phyloP scores from a whole-genome alignment of 805 yeast genomes.

The Cyberlindnera sargentensis region DNA sequence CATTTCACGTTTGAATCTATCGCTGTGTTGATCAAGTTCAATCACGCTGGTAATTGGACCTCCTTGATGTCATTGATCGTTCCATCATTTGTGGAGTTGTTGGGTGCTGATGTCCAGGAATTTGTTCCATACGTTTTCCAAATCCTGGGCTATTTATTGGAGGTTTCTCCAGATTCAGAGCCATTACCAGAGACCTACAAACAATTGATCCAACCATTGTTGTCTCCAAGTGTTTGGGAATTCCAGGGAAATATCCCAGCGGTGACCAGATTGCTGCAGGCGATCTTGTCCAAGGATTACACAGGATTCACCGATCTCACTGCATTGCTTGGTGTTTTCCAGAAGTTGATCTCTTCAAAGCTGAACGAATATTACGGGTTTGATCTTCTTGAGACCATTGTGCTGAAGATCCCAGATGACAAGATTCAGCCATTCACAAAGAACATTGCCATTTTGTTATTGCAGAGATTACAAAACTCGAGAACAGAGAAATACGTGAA shows the following conservation, averaged over 20 bases:
- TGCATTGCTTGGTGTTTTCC: constrained; percentile 94
- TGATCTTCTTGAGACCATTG: constrained; percentile 69
- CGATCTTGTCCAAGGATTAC: constrained; percentile 43
- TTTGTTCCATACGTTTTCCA: constrained; percentile 92
- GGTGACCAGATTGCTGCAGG: constrained; percentile 67
- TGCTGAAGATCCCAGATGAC: constrained; percentile 47
- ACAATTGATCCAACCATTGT: constrained; percentile 67
- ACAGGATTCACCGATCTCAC: constrained; percentile 40
- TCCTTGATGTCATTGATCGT: constrained; percentile 40
- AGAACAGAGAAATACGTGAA: constrained; percentile 78
- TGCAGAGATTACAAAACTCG: constrained; percentile 74
- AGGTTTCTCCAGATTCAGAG: constrained; percentile 39
- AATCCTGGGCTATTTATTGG: constrained; percentile 73
- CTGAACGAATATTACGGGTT: constrained; percentile 77
- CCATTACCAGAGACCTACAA: constrained; percentile 60
- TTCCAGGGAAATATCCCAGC: constrained; percentile 91
- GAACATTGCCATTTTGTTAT: constrained; percentile 67
- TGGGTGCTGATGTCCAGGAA: constrained; percentile 86
- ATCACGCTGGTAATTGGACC: constrained; percentile 27
- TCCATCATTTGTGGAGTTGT: constrained; percentile 58
- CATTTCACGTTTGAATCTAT: constrained; percentile 89
- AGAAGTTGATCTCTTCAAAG: constrained; percentile 81
- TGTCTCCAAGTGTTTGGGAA: constrained; percentile 94
- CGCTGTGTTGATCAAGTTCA: constrained; percentile 62
- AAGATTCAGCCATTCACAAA: constrained; percentile 48